Base-by-base conservation (phyloP, 352 stramenopile genomes). In the Pythium graminicola region DNA sequence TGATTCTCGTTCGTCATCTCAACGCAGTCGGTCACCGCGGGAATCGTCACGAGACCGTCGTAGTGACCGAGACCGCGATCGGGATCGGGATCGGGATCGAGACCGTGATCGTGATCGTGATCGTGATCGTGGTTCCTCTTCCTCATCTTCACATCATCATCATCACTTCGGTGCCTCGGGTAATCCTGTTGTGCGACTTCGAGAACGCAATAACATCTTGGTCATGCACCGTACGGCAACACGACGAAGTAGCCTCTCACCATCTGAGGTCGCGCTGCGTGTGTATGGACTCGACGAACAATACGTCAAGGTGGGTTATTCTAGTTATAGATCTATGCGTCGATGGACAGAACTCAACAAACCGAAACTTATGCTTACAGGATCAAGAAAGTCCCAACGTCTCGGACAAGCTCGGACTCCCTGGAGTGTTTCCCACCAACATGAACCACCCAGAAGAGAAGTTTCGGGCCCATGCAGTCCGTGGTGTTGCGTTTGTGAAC, bases 371-470 rank as follows among this genome's bases (percentile, higher is more conserved):
- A 24, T 1, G 14, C 17, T 44, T 23, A 22, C 20, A 93, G 80
- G 75, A 91, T 48, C 40, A 76, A 4, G 69, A 78, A 27, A 81
- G 72, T 40, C 76, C 80, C 26, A 77, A 84, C 26, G 32, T 89
- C 6, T 84, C 76, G 1, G 76, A 87, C n/a, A 88, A 88, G 49
- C 28, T 85, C 24, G 80, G 73, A 8, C 69, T 69, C 17, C 83
- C 83, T 1, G 83, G 79, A 16, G 68, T 91, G 9, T 92, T 86
- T 53, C 76, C 74, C 22, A 94, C 83, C 4, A 81, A 85, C 50
- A 70, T 72, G 45, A 85, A 65, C 13, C 79, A 85, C 14, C 76
- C 78, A 6, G 83, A 94, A 57, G 83, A 94, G 31, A 85, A 92
- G 38, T 94, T 92, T 27, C 81, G 79, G 6, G 65, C 77, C 14